A percentile compares a stretch with the other conserved stretches of the same genome.
phyloP scores from a whole-genome alignment of 768 basidiomycete genomes.

The Suillus weaverae region DNA sequence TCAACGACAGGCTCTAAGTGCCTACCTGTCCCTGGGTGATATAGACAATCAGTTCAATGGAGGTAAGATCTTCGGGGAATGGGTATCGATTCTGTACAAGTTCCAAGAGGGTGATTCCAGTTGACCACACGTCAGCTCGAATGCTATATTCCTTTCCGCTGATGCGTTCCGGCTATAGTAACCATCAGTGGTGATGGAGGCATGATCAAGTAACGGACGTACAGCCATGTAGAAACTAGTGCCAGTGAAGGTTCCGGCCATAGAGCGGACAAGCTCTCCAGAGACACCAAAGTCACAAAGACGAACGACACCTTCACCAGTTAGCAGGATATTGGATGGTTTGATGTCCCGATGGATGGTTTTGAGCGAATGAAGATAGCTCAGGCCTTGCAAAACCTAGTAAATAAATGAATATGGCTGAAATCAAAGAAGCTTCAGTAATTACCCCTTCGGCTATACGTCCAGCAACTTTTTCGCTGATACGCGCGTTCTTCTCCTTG shows the following conservation, averaged over 20 bases:
- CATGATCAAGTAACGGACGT: slow-evolving; percentile 36
- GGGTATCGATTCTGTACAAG: slow-evolving; percentile 94
- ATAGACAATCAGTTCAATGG: slow-evolving; percentile 93
- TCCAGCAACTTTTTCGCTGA: slow-evolving; percentile 87
- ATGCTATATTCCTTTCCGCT: slow-evolving; percentile 91
- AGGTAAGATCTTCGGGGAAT: slow-evolving; percentile 86
- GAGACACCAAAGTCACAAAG: slow-evolving; percentile 97
- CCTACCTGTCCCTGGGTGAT: slow-evolving; percentile 79
- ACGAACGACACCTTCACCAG: slow-evolving; percentile 86
- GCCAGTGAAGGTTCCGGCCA: slow-evolving; percentile 96
- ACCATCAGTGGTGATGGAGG: not conserved
- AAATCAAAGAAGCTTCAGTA: slow-evolving; percentile 16
- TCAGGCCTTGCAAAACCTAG: slow-evolving; percentile 87
- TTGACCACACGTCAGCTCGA: slow-evolving; percentile 97
- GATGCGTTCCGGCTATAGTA: slow-evolving; percentile 84
- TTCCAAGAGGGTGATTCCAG: slow-evolving; percentile 92
- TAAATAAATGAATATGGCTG: slow-evolving; percentile 13
- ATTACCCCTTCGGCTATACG: slow-evolving; percentile 90
- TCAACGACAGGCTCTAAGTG: slow-evolving; percentile 15
- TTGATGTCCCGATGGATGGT: slow-evolving; percentile 98
- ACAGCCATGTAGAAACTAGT: slow-evolving; percentile 99
- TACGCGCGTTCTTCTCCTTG: slow-evolving; percentile 72
- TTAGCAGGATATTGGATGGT: slow-evolving; percentile 89
- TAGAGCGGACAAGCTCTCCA: slow-evolving; percentile 87
- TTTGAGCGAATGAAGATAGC: slow-evolving; percentile 85